A percentile compares a stretch with the other conserved stretches of the same genome.
These are phyloP conservation scores for Pleurotus salmoneostramineus DNA, from an alignment of 768 basidiomycete genomes.

Conservation along the genomic window DNA sequence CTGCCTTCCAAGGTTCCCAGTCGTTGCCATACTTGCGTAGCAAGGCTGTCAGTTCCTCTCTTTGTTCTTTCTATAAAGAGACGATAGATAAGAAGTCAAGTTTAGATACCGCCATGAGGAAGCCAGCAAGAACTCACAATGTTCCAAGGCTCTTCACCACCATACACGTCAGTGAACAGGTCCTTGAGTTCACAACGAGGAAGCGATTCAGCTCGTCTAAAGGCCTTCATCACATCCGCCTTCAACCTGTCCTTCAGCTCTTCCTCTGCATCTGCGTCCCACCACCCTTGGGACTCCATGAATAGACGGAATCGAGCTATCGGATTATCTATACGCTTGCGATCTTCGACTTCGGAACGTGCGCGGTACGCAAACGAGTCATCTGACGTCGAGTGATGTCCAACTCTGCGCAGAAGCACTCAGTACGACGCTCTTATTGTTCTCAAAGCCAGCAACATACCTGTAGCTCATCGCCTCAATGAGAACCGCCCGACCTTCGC, in stretches of 20 bases:
- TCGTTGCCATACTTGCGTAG: conserved; percentile 82
- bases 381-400: conserved; percentile 95
- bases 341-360: conserved; percentile 86
- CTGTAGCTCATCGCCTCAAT: conserved; percentile 92
- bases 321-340: conserved; percentile 89
- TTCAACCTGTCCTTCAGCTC: conserved; percentile 65
- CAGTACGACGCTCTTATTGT: conserved; percentile 1
- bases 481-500: conserved; percentile 77
- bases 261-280: conserved; percentile 73
- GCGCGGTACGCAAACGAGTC: conserved; percentile 93
- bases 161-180: conserved; percentile 86
- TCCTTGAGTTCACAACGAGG: conserved; percentile 70
- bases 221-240: conserved; percentile 71
- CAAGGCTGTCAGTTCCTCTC: conserved; percentile 68
- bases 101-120: too few relatives aligned
- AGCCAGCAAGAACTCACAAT: conserved; percentile 47
- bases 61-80: conserved; percentile 67
- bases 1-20: conserved; percentile 85
- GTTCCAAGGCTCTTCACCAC: conserved; percentile 81
- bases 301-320: conserved; percentile 81
- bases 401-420: conserved; percentile 47
- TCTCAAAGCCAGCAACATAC: conserved; percentile 25
- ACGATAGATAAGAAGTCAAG: background rate
- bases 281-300: conserved; percentile 83
- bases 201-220: conserved; percentile 71